These are phyloP conservation scores for Rhynchospora breviuscula DNA, from an alignment of 176 grass and related monocot species.

Conservation along the genomic window DNA sequence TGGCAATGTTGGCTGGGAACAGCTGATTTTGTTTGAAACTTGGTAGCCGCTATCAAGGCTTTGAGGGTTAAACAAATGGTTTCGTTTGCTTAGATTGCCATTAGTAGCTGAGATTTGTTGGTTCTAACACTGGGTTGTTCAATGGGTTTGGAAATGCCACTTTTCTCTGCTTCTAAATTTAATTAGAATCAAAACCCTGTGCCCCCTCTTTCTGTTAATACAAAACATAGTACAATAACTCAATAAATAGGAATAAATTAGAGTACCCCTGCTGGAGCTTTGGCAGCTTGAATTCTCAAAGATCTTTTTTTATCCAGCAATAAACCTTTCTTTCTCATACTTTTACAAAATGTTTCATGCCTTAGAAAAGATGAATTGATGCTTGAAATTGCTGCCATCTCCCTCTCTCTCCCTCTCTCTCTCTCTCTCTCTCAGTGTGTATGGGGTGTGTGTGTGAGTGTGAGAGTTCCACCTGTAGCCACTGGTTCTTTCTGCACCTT, in stretches of 20 bases:
- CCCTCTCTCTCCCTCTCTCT: neutral
- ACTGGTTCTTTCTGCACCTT: neutral
- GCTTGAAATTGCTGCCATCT: slow-evolving; percentile 35
- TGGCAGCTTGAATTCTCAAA: slow-evolving; percentile 43
- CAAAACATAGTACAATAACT: neutral
- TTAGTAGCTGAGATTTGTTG: too few relatives aligned
- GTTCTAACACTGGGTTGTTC: too few relatives aligned
- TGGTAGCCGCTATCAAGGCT: too few relatives aligned
- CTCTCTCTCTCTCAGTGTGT: slow-evolving; percentile 7
- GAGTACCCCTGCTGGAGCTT: slow-evolving; percentile 63
- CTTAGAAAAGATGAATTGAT: slow-evolving; percentile 26
- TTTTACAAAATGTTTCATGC: neutral
- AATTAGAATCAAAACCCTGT: too few relatives aligned
- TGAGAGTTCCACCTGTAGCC: neutral
- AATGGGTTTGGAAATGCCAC: too few relatives aligned
- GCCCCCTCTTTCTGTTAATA: neutral
- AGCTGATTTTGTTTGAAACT: too few relatives aligned
- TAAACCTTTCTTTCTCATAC: slow-evolving; percentile 23
- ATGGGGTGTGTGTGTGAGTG: neutral
- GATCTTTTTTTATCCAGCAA: slow-evolving; percentile 16
- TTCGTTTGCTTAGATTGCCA: too few relatives aligned
- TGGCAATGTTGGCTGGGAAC: too few relatives aligned
- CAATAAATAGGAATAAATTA: neutral
- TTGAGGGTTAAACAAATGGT: too few relatives aligned
- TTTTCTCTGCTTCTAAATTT: too few relatives aligned